Percentiles rank a stretch among this genome's conserved stretches.
These are phyloP conservation scores for Phytopythium helicoides DNA, from an alignment of 352 stramenopile species.

Conservation along the genomic window DNA sequence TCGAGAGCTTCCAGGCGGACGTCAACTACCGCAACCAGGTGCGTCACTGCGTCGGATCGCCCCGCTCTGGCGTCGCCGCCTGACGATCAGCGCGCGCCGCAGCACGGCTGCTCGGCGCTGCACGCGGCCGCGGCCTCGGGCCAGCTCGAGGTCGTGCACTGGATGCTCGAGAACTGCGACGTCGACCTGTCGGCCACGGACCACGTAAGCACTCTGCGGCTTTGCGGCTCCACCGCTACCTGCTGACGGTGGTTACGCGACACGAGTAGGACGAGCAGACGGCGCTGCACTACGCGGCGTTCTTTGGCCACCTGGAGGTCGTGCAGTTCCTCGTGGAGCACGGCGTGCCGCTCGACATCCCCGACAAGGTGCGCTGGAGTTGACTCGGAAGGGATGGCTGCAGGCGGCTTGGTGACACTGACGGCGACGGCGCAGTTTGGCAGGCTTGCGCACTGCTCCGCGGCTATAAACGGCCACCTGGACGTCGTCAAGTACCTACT, in stretches of 20 bases:
- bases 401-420: no score
- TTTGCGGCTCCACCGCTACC: background rate
- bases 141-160: conserved; percentile 81
- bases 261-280: conserved; percentile 68
- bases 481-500: conserved; percentile 82
- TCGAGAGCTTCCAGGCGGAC: conserved; percentile 73
- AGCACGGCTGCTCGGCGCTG: conserved; percentile 83
- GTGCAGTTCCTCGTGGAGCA: conserved; percentile 83
- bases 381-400: no score
- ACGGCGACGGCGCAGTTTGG: conserved; percentile 65
- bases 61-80: background rate
- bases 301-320: conserved; percentile 86
- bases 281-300: conserved; percentile 82
- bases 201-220: conserved; percentile 45
- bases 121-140: conserved; percentile 73
- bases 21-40: conserved; percentile 88
- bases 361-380: conserved; percentile 52
- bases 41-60: background rate
- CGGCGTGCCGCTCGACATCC: conserved; percentile 72
- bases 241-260: background rate
- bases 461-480: conserved; percentile 84
- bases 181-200: conserved; percentile 66
- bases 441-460: conserved; percentile 74
- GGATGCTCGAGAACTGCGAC: conserved; percentile 55
- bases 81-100: background rate